Percentiles rank a stretch among this genome's conserved stretches.
phyloP scores from a whole-genome alignment of 2,329 filamentous ascomycete genomes.

The Scedosporium boydii region DNA sequence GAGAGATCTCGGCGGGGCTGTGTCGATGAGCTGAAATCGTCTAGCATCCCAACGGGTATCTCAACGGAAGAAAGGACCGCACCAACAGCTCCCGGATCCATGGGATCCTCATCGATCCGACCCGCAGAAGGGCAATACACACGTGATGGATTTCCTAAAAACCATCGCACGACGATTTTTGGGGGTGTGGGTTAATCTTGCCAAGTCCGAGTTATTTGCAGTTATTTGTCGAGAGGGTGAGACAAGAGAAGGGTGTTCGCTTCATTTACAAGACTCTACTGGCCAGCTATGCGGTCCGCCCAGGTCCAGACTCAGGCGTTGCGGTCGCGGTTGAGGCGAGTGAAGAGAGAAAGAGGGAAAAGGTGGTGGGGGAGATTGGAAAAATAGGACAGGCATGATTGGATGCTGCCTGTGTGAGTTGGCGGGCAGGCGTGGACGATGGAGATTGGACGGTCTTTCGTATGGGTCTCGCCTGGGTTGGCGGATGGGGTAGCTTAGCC shows the following conservation, averaged over 20 bases:
- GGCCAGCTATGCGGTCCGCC: background rate
- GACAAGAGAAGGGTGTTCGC: background rate
- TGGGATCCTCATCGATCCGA: too few species aligned
- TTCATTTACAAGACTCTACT: background rate
- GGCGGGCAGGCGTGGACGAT: constrained; percentile 5
- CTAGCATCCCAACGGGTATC: background rate
- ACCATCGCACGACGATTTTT: background rate
- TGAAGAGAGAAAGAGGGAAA: background rate
- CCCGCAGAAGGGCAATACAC: background rate
- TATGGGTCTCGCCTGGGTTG: background rate
- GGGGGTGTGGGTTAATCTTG: background rate
- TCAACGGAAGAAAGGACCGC: background rate
- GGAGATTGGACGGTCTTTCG: constrained; percentile 5
- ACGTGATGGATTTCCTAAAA: background rate
- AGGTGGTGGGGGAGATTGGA: background rate
- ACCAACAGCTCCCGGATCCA: too few species aligned
- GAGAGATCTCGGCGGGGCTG: background rate
- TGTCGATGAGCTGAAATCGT: background rate
- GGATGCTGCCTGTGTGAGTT: constrained; percentile 3
- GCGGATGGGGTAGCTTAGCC: background rate
- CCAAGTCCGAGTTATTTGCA: background rate
- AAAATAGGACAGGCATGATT: constrained; percentile 1
- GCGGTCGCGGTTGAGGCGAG: background rate
- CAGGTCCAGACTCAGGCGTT: background rate
- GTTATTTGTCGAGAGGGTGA: background rate